Percentiles rank a stretch among this genome's conserved stretches.
Evolutionary conservation across 345 rosid species (phyloP).

Genomic region (Adansonia digitata): DNA sequence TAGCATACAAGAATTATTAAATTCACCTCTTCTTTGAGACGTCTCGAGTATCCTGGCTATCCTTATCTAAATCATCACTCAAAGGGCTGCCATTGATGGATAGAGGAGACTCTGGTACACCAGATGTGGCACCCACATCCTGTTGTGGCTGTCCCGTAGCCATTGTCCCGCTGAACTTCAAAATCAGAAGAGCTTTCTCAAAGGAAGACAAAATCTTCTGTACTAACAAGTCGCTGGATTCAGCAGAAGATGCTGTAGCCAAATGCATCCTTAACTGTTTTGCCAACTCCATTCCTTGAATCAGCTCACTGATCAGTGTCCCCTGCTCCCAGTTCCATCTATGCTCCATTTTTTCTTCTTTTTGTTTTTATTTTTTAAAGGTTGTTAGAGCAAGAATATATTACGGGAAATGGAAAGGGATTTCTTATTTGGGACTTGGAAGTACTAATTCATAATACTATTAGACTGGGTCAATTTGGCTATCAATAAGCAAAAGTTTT

Average conservation of each 20-base stretch:
- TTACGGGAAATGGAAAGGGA: background rate
- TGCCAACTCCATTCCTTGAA: slow-evolving; percentile 49
- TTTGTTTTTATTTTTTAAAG: background rate
- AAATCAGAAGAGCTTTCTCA: slow-evolving; percentile 56
- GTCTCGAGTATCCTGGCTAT: slow-evolving; percentile 36
- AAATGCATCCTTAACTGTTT: slow-evolving; percentile 48
- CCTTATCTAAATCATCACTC: slow-evolving; percentile 51
- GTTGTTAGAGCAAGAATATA: background rate
- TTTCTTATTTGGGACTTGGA: background rate
- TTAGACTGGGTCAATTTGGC: background rate
- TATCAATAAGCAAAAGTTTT: slow-evolving; percentile 14
- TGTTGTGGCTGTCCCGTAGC: slow-evolving; percentile 29
- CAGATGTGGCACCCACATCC: slow-evolving; percentile 14
- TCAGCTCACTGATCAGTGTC: slow-evolving; percentile 47
- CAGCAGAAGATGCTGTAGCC: slow-evolving; percentile 34
- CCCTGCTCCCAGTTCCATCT: slow-evolving; percentile 43
- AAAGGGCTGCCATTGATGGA: slow-evolving; percentile 65
- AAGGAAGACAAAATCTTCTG: slow-evolving; percentile 56
- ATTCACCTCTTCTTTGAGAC: slow-evolving; percentile 68
- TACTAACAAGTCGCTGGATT: slow-evolving; percentile 37
- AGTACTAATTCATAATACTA: background rate
- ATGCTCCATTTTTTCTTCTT: slow-evolving; percentile 16
- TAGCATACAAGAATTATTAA: background rate
- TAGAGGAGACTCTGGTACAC: slow-evolving; percentile 51
- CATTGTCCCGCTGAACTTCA: slow-evolving; percentile 34